Evolutionary conservation across 2,329 filamentous ascomycete genomes (phyloP).

Genomic region (Kalmusia sp.): DNA sequence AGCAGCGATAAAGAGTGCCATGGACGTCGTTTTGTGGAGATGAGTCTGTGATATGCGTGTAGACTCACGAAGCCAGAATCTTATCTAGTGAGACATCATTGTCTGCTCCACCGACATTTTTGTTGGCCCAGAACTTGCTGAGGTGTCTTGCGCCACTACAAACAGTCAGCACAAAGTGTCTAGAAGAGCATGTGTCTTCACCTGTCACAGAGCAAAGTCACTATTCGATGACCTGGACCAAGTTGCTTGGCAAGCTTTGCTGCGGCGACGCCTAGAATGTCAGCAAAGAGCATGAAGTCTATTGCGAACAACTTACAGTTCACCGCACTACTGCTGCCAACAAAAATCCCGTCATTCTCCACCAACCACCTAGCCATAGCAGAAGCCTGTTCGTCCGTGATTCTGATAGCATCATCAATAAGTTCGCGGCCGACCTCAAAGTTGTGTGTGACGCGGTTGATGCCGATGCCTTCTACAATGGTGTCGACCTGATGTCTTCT

Average conservation of each 20-base stretch:
- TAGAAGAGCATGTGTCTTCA: conserved; percentile 17
- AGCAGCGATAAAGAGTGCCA: not conserved
- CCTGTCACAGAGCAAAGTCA: conserved; percentile 82
- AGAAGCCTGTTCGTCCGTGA: conserved; percentile 87
- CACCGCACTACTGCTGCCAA: conserved; percentile 94
- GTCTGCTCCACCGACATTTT: conserved; percentile 63
- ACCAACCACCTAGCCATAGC: conserved; percentile 96
- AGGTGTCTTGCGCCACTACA: conserved; percentile 73
- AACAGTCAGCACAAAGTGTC: conserved; percentile 14
- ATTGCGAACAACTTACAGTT: conserved; percentile 69
- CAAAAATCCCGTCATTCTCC: conserved; percentile 92
- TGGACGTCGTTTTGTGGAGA: not conserved
- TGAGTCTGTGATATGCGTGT: not conserved
- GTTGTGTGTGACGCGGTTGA: conserved; percentile 93
- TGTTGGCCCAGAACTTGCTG: conserved; percentile 83
- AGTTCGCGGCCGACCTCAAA: conserved; percentile 86
- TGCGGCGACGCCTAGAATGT: conserved; percentile 66
- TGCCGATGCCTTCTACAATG: conserved; percentile 93
- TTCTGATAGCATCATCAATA: conserved; percentile 87
- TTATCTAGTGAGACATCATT: conserved; percentile 62
- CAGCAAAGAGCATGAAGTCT: conserved; percentile 14
- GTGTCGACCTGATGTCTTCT: conserved; percentile 91
- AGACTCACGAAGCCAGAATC: conserved; percentile 53
- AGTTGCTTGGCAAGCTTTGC: conserved; percentile 71
- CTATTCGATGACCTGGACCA: conserved; percentile 68